phyloP scores from a whole-genome alignment of 2,329 filamentous ascomycete genomes.

The Exophiala oligosperma region DNA sequence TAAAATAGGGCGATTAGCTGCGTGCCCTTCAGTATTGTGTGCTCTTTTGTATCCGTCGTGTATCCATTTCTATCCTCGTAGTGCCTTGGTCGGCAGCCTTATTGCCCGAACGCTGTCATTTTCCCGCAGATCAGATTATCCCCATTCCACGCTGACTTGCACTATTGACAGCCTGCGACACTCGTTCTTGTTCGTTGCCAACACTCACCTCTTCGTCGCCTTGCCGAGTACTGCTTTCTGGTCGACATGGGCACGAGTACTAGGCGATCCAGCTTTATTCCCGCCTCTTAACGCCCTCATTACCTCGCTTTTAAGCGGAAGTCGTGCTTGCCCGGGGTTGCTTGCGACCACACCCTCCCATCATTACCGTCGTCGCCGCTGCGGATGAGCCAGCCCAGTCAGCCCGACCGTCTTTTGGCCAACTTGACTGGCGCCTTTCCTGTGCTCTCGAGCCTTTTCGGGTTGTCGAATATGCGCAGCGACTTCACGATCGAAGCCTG shows the following conservation, averaged over 20 bases:
- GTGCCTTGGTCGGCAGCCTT: constrained; percentile 11
- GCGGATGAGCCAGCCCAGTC: constrained; percentile 15
- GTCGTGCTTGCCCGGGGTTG: constrained; percentile 9
- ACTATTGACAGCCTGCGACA: constrained; percentile 13
- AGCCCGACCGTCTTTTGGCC: constrained; percentile 4
- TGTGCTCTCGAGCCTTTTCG: background rate
- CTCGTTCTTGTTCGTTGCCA: constrained; percentile 4
- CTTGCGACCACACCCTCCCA: constrained; percentile 4
- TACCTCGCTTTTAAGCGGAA: background rate
- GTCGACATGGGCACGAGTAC: background rate
- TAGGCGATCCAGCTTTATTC: constrained; percentile 1
- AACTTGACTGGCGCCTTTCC: constrained; percentile 8
- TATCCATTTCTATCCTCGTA: too few species aligned
- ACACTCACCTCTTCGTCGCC: constrained; percentile 6
- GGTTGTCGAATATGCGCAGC: constrained; percentile 23
- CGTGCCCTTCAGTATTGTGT: background rate
- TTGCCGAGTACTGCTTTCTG: background rate
- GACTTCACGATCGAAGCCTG: constrained; percentile 12
- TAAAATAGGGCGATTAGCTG: too few species aligned
- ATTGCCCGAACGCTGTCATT: background rate
- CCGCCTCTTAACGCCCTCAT: background rate
- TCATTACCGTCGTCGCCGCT: background rate
- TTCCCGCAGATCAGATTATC: background rate
- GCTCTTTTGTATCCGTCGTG: background rate
- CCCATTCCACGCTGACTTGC: constrained; percentile 12